phyloP scores from a whole-genome alignment of 2,329 filamentous ascomycete species.

The Colletotrichum neosansevieriae region DNA sequence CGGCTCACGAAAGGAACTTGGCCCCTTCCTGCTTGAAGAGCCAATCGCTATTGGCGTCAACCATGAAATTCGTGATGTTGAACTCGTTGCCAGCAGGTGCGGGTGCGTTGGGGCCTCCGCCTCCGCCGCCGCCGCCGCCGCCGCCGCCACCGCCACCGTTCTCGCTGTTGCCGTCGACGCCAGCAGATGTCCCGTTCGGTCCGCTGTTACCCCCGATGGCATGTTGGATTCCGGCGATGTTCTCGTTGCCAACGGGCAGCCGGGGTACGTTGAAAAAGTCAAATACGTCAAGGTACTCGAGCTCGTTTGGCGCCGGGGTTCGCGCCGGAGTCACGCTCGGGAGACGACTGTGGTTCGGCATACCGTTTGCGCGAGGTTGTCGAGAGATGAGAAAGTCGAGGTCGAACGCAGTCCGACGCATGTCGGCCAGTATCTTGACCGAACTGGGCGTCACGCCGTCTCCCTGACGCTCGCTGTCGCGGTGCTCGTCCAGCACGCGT shows the following conservation, averaged over 20 bases:
- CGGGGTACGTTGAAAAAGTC: slow-evolving; percentile 94
- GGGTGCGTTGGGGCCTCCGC: slow-evolving; percentile 46
- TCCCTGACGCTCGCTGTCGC: slow-evolving; percentile 79
- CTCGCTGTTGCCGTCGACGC: slow-evolving; percentile 40
- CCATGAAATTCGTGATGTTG: slow-evolving; percentile 83
- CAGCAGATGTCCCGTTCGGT: slow-evolving; percentile 36
- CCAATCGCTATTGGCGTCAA: slow-evolving; percentile 81
- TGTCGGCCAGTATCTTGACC: slow-evolving; percentile 89
- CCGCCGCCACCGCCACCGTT: slow-evolving; percentile 43
- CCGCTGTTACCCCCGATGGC: slow-evolving; percentile 42
- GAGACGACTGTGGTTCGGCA: slow-evolving; percentile 56
- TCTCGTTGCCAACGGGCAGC: slow-evolving; percentile 65
- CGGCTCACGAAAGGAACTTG: slow-evolving; percentile 42
- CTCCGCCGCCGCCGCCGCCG: slow-evolving; percentile 41
- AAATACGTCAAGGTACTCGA: slow-evolving; percentile 93
- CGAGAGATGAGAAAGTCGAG: slow-evolving; percentile 89
- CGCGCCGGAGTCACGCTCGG: slow-evolving; percentile 70
- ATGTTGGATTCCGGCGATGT: slow-evolving; percentile 36
- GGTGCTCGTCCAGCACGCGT: slow-evolving; percentile 87
- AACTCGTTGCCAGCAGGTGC: slow-evolving; percentile 68
- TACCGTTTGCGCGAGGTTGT: slow-evolving; percentile 68
- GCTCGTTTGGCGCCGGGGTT: slow-evolving; percentile 81
- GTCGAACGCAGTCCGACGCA: slow-evolving; percentile 91
- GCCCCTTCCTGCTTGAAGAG: slow-evolving; percentile 68
- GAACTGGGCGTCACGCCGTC: slow-evolving; percentile 83